Evolutionary conservation across 75 land plant species (phyloP).

Genomic region (Chamaecyparis obtusa): DNA sequence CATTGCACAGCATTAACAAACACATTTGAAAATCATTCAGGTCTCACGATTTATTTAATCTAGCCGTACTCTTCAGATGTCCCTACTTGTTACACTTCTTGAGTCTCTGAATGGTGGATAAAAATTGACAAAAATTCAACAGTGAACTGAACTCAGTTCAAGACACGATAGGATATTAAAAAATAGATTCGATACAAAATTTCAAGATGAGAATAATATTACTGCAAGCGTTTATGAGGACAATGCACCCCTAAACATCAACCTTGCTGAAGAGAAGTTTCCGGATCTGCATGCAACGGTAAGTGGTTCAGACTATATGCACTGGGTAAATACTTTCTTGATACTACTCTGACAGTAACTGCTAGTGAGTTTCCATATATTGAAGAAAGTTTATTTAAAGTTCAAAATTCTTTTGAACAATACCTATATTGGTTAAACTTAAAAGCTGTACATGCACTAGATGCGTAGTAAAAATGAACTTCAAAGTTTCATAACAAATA

Average conservation of each 20-base stretch:
- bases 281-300: slow-evolving; percentile 1
- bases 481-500: slow-evolving; percentile 13
- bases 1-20: background rate
- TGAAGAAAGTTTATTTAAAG: background rate
- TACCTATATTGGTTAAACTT: background rate
- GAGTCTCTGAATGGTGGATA: slow-evolving; percentile 1
- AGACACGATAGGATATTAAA: background rate
- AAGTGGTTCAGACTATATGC: background rate
- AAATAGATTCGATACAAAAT: slow-evolving; percentile 1
- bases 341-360: background rate
- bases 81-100: slow-evolving; percentile 5
- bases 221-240: background rate
- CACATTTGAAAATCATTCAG: background rate
- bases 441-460: background rate
- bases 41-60: background rate
- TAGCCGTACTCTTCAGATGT: background rate
- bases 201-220: slow-evolving; percentile 6
- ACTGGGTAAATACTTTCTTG: background rate
- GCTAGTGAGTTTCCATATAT: slow-evolving; percentile 1
- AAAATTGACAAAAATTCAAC: background rate
- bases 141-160: background rate
- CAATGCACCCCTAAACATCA: background rate
- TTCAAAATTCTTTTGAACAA: background rate
- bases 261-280: slow-evolving; percentile 7
- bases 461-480: background rate